A percentile compares a stretch with the other conserved stretches of the same genome.
Conservation (phyloP, 2,329 filamentous ascomycete species). For the Scolecobasidium constrictum region DNA sequence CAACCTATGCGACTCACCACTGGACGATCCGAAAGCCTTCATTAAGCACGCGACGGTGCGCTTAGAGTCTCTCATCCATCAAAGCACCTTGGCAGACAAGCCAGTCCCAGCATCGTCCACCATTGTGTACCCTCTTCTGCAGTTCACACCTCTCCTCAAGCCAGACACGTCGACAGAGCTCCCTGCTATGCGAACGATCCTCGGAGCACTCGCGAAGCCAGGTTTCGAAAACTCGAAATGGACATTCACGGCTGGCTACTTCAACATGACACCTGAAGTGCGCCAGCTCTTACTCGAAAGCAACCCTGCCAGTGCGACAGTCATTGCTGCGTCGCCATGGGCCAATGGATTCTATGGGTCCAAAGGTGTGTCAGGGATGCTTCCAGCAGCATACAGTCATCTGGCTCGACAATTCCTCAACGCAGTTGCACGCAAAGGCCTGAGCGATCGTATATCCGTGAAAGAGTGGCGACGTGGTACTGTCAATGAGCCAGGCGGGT, state of each 20-base stretch:
- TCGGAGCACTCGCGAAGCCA: constrained; percentile 57
- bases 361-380: constrained; percentile 75
- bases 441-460: constrained; percentile 52
- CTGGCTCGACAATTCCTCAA: constrained; percentile 74
- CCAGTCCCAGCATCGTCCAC: constrained; percentile 42
- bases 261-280: constrained; percentile 84
- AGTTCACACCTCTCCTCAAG: constrained; percentile 74
- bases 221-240: constrained; percentile 60
- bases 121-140: constrained; percentile 73
- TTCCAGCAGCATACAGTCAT: constrained; percentile 86
- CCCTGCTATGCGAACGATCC: constrained; percentile 64
- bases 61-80: constrained; percentile 55
- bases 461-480: constrained; percentile 83
- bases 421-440: constrained; percentile 41
- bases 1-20: constrained; percentile 66
- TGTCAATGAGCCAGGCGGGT: constrained; percentile 69
- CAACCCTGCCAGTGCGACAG: constrained; percentile 58
- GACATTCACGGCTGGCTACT: constrained; percentile 97
- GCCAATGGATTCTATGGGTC: constrained; percentile 94
- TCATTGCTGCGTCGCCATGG: constrained; percentile 84
- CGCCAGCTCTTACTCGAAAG: constrained; percentile 70
- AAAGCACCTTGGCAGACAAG: constrained; percentile 23
- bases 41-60: constrained; percentile 48
- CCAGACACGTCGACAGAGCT: constrained; percentile 82
- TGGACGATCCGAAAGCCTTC: constrained; percentile 59